These are phyloP conservation scores for Leccinum fibrillosum DNA, from an alignment of 768 basidiomycete genomes.

Conservation along the genomic window DNA sequence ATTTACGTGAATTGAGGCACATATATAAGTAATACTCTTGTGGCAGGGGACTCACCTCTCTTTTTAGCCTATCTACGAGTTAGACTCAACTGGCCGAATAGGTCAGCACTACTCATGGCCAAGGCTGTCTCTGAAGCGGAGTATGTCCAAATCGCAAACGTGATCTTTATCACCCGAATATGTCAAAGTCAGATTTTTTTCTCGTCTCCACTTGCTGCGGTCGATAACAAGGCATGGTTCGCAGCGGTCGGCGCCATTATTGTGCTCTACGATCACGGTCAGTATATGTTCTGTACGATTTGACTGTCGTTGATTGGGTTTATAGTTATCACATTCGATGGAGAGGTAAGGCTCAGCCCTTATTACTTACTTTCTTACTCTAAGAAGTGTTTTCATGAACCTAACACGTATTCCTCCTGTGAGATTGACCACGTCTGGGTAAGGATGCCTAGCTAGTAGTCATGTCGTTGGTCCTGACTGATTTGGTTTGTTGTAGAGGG, in stretches of 20 bases:
- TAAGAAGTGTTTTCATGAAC: neutral
- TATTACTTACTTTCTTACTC: neutral
- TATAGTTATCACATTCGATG: slow-evolving; percentile 14
- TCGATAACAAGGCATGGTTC: neutral
- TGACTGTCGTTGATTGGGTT: neutral
- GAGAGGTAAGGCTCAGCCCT: slow-evolving; percentile 8
- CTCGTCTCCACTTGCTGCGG: neutral
- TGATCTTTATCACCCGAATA: slow-evolving; percentile 1
- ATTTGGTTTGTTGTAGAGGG: neutral
- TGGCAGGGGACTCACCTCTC: neutral
- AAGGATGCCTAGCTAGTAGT: neutral
- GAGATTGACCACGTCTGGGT: slow-evolving; percentile 25
- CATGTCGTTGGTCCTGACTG: neutral
- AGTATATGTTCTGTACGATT: neutral
- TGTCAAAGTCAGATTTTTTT: slow-evolving; percentile 12
- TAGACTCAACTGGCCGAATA: neutral
- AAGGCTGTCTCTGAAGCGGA: neutral
- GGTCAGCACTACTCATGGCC: neutral
- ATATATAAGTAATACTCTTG: neutral
- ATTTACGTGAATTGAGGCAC: neutral
- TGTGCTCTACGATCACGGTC: slow-evolving; percentile 22
- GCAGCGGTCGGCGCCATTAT: slow-evolving; percentile 8
- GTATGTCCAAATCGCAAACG: neutral
- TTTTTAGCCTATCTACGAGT: neutral
- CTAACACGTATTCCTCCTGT: neutral